Conservation (phyloP, 176 grass and related monocot species). For the Zea luxurians region DNA sequence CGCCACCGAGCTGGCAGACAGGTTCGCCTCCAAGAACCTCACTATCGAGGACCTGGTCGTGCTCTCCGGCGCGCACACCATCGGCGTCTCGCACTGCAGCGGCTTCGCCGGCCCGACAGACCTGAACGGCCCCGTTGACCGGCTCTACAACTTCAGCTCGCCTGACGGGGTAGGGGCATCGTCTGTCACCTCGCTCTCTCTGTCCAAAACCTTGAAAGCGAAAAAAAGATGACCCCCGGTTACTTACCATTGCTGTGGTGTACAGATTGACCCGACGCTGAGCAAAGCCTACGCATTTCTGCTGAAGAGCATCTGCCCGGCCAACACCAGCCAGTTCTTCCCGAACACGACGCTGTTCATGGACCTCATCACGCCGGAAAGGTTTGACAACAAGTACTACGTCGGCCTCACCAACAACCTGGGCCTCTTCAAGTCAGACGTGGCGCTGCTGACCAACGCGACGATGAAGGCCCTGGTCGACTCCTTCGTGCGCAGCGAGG, state of each 20-base stretch:
- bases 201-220: no score
- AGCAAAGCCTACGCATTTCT: slow-evolving; percentile 63
- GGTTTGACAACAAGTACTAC: slow-evolving; percentile 75
- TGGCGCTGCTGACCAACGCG: slow-evolving; percentile 41
- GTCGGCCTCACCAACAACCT: slow-evolving; percentile 44
- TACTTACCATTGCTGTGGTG: background rate
- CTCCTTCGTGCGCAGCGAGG: slow-evolving; percentile 45
- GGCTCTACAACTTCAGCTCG: slow-evolving; percentile 48
- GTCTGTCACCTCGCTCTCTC: no score
- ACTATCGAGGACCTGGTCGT: slow-evolving; percentile 52
- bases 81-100: slow-evolving; percentile 56
- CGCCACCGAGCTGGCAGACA: slow-evolving; percentile 15
- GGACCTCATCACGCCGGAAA: slow-evolving; percentile 51
- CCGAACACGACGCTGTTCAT: slow-evolving; percentile 40
- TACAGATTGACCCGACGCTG: slow-evolving; percentile 46
- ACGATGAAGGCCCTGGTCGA: slow-evolving; percentile 43
- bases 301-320: slow-evolving; percentile 49
- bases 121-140: background rate
- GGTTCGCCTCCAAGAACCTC: slow-evolving; percentile 54
- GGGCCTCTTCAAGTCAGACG: slow-evolving; percentile 52
- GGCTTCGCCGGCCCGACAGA: slow-evolving; percentile 20
- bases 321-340: slow-evolving; percentile 35
- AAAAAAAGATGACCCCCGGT: no score
- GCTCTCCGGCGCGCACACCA: slow-evolving; percentile 62
- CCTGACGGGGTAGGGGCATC: slow-evolving; percentile 13